A percentile compares a stretch with the other conserved stretches of the same genome.
phyloP scores from a whole-genome alignment of 768 basidiomycete species.

The Mycena chlorophos region DNA sequence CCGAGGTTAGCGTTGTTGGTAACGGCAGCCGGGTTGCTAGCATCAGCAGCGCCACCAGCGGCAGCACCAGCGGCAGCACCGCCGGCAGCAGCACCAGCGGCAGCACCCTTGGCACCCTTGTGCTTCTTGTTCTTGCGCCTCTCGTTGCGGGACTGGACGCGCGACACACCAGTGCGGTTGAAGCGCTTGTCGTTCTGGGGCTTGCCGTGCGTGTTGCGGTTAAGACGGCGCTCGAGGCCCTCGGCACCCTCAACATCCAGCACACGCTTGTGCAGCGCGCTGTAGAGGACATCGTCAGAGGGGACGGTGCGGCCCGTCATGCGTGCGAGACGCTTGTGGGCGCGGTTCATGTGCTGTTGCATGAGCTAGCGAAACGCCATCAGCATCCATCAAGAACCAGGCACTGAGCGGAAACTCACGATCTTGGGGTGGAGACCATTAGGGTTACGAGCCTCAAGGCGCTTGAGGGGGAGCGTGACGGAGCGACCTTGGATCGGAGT shows the following conservation, averaged over 20 bases:
- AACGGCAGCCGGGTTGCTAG: constrained; percentile 39
- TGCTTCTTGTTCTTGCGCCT: constrained; percentile 11
- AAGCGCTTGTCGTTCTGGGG: constrained; percentile 31
- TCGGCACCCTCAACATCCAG: constrained; percentile 37
- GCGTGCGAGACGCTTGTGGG: constrained; percentile 46
- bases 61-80: constrained; percentile 11
- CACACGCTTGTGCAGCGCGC: constrained; percentile 50
- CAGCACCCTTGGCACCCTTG: constrained; percentile 22
- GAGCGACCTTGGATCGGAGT: constrained; percentile 32
- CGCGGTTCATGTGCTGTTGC: constrained; percentile 72
- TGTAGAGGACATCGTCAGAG: constrained; percentile 46
- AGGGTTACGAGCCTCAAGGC: constrained; percentile 31
- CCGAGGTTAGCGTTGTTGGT: constrained; percentile 11
- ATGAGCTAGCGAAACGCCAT: constrained; percentile 43
- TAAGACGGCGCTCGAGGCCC: constrained; percentile 27
- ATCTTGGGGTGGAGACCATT: constrained; percentile 37
- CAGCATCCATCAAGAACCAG: background rate
- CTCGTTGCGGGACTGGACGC: constrained; percentile 11
- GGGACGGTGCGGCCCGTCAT: constrained; percentile 33
- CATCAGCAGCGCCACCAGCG: constrained; percentile 37
- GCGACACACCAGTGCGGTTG: constrained; percentile 33
- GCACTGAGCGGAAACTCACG: constrained; percentile 29
- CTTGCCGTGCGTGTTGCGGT: constrained; percentile 3
- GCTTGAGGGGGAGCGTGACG: constrained; percentile 47
- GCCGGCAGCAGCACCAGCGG: constrained; percentile 16